Conservation (phyloP, 305 asterid species). For the Nicotiana rustica region DNA sequence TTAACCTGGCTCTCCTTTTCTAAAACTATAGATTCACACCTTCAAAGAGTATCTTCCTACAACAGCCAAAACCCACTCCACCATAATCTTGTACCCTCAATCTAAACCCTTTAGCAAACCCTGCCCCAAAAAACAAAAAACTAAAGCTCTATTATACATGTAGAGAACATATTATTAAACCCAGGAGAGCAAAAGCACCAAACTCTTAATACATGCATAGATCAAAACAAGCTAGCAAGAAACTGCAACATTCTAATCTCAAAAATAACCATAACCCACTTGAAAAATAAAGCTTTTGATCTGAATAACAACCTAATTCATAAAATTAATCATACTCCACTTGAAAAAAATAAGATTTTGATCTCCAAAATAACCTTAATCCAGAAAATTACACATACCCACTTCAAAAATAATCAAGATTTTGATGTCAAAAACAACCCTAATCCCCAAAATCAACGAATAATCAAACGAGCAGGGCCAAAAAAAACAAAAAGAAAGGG, state of each 20-base stretch:
- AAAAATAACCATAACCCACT: not conserved
- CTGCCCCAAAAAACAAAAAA: not conserved
- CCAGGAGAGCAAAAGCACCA: not conserved
- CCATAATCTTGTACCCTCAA: not conserved
- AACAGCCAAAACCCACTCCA: conserved; percentile 13
- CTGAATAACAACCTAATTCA: conserved; percentile 1
- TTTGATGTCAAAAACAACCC: not conserved
- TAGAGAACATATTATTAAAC: not conserved
- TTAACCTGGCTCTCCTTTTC: conserved; percentile 38
- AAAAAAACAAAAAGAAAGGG: conserved; percentile 20
- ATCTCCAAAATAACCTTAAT: not conserved
- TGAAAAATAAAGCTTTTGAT: no score
- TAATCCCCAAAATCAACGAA: conserved; percentile 26
- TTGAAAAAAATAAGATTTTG: not conserved
- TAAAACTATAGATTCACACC: conserved; percentile 37
- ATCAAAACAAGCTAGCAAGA: conserved; percentile 28
- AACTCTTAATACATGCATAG: conserved; percentile 17
- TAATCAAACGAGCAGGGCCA: conserved; percentile 31
- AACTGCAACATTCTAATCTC: conserved; percentile 23
- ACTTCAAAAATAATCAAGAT: not conserved
- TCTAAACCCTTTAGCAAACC: conserved; percentile 18
- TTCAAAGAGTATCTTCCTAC: conserved; percentile 29
- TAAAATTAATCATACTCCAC: conserved; percentile 6
- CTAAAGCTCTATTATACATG: not conserved
- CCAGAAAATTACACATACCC: conserved; percentile 10